Conservation (phyloP, 2,329 filamentous ascomycete genomes). For the Penicillium sp. region DNA sequence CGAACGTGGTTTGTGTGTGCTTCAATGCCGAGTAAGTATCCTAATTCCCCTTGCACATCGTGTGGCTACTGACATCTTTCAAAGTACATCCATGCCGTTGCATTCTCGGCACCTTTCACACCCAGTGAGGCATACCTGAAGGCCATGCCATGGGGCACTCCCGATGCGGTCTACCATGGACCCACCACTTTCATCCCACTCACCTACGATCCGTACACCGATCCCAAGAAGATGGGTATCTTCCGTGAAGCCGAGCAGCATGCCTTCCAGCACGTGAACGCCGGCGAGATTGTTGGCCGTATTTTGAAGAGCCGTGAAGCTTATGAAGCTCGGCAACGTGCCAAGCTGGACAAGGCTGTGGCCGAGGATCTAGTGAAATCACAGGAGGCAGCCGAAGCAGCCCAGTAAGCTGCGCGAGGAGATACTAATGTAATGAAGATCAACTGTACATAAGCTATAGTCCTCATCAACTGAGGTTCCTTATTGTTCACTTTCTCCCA, state of each 20-base stretch:
- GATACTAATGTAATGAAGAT: slow-evolving; percentile 12
- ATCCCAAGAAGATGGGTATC: slow-evolving; percentile 78
- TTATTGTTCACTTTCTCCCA: neutral
- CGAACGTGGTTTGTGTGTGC: slow-evolving; percentile 89
- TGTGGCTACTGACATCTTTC: slow-evolving; percentile 3
- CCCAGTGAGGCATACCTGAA: slow-evolving; percentile 78
- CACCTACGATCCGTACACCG: slow-evolving; percentile 78
- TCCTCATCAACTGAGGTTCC: slow-evolving; percentile 17
- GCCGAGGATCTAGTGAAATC: slow-evolving; percentile 68
- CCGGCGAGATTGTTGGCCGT: slow-evolving; percentile 84
- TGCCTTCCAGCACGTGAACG: slow-evolving; percentile 83
- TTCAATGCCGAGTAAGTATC: slow-evolving; percentile 80
- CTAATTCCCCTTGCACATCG: neutral
- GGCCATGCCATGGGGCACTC: slow-evolving; percentile 71
- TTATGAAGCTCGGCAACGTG: slow-evolving; percentile 88
- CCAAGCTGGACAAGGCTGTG: slow-evolving; percentile 84
- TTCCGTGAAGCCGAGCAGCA: slow-evolving; percentile 78
- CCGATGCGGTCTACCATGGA: slow-evolving; percentile 90
- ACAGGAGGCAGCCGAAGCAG: slow-evolving; percentile 53
- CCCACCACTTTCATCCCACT: slow-evolving; percentile 83
- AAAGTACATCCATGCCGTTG: slow-evolving; percentile 81
- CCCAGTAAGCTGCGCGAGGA: neutral
- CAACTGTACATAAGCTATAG: slow-evolving; percentile 18
- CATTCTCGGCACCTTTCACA: slow-evolving; percentile 88
- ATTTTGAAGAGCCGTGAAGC: slow-evolving; percentile 84